Evolutionary conservation across 371 early-diverging fungal genomes (phyloP), one percentile per base, ranked within the genome.

Genomic region (Chytridium lagenaria): DNA sequence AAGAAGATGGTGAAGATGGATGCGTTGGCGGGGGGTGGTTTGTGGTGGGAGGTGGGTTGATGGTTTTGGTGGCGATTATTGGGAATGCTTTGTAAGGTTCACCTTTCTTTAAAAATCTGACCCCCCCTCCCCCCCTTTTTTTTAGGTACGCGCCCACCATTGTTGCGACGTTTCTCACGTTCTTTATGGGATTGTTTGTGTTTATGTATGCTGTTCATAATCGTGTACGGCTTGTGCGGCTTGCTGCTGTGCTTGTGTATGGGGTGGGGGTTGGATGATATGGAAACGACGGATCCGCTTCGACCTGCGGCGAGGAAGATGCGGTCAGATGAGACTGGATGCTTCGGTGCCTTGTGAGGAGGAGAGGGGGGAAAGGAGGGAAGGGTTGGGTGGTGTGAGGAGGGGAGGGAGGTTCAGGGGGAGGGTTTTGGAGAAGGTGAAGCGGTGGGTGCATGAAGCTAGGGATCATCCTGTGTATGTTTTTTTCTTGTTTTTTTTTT

Each of bases 121-220:
- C 57, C 7, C 7, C 23, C 5, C 10, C 57, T 57, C 15, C 5
- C n/a, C n/a, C n/a, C n/a, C n/a, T 57, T 22, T 67, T 37, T 5
- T 23, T 5, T 50, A 67, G 67, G 5, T 76, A 82, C 38, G 66
- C 72, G 50, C 87, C 89, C n/a, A n/a, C n/a, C 22, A 82, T 85
- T 70, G 77, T 86, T 33, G 79, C 68, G 50, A 84, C 83, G 33
- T 89, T 89, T 78, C 70, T 79, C 30, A 81, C 82, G 15, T 86
- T 86, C 50, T 87, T 86, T 77, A 79, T 51, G 0, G 78, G 77
- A 10, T 75, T 87, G 22, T 68, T 84, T 15, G 37, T 74, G 3
- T 77, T 86, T 15, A 77, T 86, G 40, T 50, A 80, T 19, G 50
- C 31, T 59, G 76, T 85, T 78, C 63, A 85, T 36, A 83, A 83